Conservation (phyloP, 73 alveolate species). For the Paramecium tetraurelia region DNA sequence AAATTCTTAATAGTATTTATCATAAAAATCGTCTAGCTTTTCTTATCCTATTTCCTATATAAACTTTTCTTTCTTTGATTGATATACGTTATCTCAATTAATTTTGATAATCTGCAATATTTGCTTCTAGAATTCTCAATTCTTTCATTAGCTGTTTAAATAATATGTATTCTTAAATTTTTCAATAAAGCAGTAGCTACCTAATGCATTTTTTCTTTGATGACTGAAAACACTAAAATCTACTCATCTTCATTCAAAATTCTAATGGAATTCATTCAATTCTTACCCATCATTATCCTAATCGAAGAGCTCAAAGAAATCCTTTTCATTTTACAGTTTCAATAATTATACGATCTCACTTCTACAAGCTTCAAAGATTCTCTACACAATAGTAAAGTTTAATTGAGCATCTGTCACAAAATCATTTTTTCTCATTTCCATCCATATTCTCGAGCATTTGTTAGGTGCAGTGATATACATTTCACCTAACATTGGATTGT, state of each 20-base stretch:
- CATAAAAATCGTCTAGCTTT: conserved; percentile 86
- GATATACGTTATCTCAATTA: conserved; percentile 86
- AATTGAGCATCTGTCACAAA: conserved; percentile 73
- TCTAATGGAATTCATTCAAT: not conserved
- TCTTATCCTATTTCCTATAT: conserved; percentile 91
- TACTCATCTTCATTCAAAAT: conserved; percentile 74
- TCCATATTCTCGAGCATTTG: conserved; percentile 73
- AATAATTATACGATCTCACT: conserved; percentile 64
- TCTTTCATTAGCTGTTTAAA: conserved; percentile 81
- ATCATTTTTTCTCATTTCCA: conserved; percentile 76
- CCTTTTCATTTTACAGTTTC: conserved; percentile 71
- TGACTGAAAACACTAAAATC: conserved; percentile 72
- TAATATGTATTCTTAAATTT: conserved; percentile 70
- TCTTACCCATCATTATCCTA: conserved; percentile 76
- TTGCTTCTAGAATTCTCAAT: conserved; percentile 78
- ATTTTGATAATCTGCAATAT: conserved; percentile 79
- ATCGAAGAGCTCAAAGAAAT: conserved; percentile 71
- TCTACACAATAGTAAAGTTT: conserved; percentile 67
- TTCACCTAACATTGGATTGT: not conserved
- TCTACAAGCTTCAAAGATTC: conserved; percentile 69
- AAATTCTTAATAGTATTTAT: conserved; percentile 85
- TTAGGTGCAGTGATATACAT: conserved; percentile 65
- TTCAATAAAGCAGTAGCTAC: conserved; percentile 51
- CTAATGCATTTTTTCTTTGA: conserved; percentile 77
- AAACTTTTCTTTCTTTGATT: conserved; percentile 75